phyloP scores from a whole-genome alignment of 2,329 filamentous ascomycete species.

The Cladosporium colombiae region DNA sequence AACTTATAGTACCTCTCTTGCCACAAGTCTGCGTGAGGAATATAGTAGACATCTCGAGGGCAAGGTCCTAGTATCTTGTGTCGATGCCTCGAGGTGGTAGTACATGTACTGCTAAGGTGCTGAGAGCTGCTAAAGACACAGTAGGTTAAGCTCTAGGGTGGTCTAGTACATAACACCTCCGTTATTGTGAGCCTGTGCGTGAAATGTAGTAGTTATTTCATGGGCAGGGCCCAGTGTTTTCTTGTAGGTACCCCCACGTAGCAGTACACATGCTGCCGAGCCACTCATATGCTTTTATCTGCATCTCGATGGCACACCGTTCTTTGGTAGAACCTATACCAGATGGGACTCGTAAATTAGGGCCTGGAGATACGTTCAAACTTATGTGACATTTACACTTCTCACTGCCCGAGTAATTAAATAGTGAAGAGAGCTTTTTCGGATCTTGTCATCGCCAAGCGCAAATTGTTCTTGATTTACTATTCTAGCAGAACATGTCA shows the following conservation, averaged over 20 bases:
- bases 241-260: neutral
- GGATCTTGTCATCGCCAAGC: neutral
- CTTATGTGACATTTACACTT: neutral
- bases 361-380: neutral
- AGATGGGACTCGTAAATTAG: neutral
- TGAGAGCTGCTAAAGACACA: no score
- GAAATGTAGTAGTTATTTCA: neutral
- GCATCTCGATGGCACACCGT: neutral
- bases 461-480: neutral
- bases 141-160: no score
- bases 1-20: neutral
- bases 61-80: neutral
- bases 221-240: neutral
- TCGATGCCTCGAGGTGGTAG: neutral
- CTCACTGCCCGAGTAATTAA: neutral
- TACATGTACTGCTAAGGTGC: no score
- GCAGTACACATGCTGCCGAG: neutral
- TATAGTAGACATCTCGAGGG: neutral
- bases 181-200: neutral
- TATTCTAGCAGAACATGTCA: neutral
- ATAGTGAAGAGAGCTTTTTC: neutral
- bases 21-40: neutral
- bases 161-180: no score
- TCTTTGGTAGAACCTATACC: neutral
- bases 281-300: neutral